These are phyloP conservation scores for Tulasnella sp. DNA, from an alignment of 768 basidiomycete species.

Conservation along the genomic window DNA sequence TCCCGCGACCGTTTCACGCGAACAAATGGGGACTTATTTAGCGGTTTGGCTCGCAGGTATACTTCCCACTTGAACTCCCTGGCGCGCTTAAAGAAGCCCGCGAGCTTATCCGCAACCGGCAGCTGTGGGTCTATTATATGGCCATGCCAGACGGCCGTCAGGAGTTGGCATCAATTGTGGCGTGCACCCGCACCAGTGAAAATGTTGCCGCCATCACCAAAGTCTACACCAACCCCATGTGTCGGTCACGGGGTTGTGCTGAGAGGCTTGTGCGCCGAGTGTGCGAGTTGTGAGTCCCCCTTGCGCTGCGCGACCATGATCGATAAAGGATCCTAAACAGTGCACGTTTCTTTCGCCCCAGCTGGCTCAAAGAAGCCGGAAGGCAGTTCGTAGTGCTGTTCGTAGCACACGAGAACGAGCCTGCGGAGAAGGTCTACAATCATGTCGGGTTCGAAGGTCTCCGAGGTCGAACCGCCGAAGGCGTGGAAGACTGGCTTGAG, in stretches of 20 bases:
- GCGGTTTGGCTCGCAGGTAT: slow-evolving; percentile 48
- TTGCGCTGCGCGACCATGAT: not conserved
- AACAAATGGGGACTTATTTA: slow-evolving; percentile 23
- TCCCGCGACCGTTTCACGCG: slow-evolving; percentile 20
- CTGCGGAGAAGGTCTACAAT: slow-evolving; percentile 61
- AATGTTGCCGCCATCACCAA: slow-evolving; percentile 69
- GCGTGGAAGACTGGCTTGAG: slow-evolving; percentile 63
- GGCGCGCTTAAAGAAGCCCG: slow-evolving; percentile 57
- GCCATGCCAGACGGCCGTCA: slow-evolving; percentile 33
- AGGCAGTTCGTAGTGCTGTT: slow-evolving; percentile 65
- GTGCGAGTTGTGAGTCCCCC: slow-evolving; percentile 36
- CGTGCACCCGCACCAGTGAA: slow-evolving; percentile 62
- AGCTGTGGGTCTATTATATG: slow-evolving; percentile 67
- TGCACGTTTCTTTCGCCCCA: slow-evolving; percentile 36
- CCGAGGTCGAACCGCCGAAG: slow-evolving; percentile 40
- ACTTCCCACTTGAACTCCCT: slow-evolving; percentile 54
- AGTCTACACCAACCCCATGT: slow-evolving; percentile 62
- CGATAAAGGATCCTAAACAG: slow-evolving; percentile 8
- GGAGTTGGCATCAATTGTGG: slow-evolving; percentile 64
- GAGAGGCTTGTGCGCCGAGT: slow-evolving; percentile 59
- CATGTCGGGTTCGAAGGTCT: slow-evolving; percentile 70
- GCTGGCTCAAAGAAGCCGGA: slow-evolving; percentile 51
- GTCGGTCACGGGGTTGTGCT: slow-evolving; percentile 61
- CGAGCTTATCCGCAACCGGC: slow-evolving; percentile 51
- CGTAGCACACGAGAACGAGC: slow-evolving; percentile 60